Evolutionary conservation across 2,329 filamentous ascomycete genomes (phyloP).

Genomic region (Penicillium sp.): DNA sequence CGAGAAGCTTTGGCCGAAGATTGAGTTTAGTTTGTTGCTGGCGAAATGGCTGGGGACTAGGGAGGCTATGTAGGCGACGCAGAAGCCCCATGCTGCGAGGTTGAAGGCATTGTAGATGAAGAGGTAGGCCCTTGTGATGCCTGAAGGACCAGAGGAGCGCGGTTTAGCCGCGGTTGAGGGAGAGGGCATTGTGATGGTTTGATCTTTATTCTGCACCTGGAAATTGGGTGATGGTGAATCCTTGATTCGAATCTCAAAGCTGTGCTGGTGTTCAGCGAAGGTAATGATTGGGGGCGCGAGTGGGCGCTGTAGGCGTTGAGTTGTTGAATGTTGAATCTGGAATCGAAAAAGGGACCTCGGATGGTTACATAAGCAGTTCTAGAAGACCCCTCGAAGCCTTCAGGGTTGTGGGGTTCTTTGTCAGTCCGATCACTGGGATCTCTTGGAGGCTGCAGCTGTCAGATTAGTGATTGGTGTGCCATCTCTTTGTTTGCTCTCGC

Average conservation of each 20-base stretch:
- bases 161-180: conserved; percentile 7
- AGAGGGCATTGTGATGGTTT: conserved; percentile 13
- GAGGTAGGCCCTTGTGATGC: conserved; percentile 67
- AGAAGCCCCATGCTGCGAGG: conserved; percentile 72
- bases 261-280: not conserved
- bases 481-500: not conserved
- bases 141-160: conserved; percentile 34
- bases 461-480: not conserved
- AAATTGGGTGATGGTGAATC: not conserved
- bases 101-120: conserved; percentile 81
- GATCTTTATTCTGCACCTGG: not conserved
- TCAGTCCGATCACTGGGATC: not conserved
- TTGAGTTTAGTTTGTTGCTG: conserved; percentile 39
- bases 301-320: not conserved
- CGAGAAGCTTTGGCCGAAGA: conserved; percentile 49
- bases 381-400: conserved; percentile 11
- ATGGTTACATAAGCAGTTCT: conserved; percentile 19
- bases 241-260: not conserved
- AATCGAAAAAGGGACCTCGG: conserved; percentile 12
- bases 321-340: conserved; percentile 11
- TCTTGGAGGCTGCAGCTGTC: not conserved
- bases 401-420: conserved; percentile 1
- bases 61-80: conserved; percentile 68
- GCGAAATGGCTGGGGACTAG: conserved; percentile 55
- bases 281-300: not conserved